Conservation (phyloP, 2,329 filamentous ascomycete genomes). For the Hypoxylon sp. region DNA sequence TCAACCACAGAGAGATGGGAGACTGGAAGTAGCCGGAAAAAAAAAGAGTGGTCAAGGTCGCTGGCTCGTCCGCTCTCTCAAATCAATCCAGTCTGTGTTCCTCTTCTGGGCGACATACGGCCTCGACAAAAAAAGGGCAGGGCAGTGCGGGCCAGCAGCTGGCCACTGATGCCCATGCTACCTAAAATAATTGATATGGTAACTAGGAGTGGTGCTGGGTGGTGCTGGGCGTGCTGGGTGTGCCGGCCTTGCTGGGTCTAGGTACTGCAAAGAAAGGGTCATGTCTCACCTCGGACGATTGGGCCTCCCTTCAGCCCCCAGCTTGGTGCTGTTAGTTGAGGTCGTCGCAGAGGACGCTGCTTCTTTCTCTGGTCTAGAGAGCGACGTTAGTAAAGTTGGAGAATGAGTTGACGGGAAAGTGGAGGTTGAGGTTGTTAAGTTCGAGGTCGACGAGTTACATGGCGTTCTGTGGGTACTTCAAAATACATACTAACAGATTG, state of each 20-base stretch:
- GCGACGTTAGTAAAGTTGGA: constrained; percentile 37
- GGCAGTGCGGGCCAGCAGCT: constrained; percentile 53
- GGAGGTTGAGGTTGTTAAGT: constrained; percentile 41
- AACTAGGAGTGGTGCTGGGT: constrained; percentile 19
- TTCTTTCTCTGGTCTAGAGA: constrained; percentile 35
- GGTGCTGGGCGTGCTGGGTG: constrained; percentile 13
- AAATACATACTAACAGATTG: constrained; percentile 31
- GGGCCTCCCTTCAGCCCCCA: constrained; percentile 43
- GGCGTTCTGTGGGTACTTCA: constrained; percentile 24
- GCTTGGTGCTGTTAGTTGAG: constrained; percentile 27
- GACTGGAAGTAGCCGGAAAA: constrained; percentile 49
- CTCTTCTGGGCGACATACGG: constrained; percentile 36
- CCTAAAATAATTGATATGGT: constrained; percentile 37
- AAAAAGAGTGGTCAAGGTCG: constrained; percentile 48
- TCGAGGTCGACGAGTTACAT: constrained; percentile 39
- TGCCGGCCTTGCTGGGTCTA: constrained; percentile 30
- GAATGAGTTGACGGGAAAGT: constrained; percentile 39
- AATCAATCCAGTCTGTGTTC: constrained; percentile 38
- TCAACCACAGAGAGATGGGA: constrained; percentile 46
- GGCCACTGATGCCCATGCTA: constrained; percentile 50
- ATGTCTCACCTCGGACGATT: constrained; percentile 50
- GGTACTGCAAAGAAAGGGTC: constrained; percentile 41
- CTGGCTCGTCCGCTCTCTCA: constrained; percentile 44
- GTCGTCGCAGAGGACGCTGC: constrained; percentile 36
- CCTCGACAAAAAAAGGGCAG: constrained; percentile 45